Percentiles rank a stretch among this genome's conserved stretches.
These are phyloP conservation scores for Fusarium sp. DNA, from an alignment of 2,329 filamentous ascomycete species.

Conservation along the genomic window DNA sequence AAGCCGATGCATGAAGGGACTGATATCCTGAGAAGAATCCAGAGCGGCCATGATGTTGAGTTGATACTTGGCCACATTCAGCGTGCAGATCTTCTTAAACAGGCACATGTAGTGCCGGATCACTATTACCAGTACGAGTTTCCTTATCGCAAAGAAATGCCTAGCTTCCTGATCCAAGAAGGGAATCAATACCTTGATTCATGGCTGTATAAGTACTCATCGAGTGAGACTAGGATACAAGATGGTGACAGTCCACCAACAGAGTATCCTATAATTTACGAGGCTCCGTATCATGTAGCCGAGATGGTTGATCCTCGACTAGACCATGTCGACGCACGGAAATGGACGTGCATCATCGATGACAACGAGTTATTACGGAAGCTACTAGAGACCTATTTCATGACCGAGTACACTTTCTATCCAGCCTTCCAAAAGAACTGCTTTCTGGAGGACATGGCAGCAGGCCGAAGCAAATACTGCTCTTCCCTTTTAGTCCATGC, in stretches of 20 bases:
- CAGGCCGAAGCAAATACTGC: not conserved
- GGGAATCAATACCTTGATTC: not conserved
- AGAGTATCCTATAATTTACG: not conserved
- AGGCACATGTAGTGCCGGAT: not conserved
- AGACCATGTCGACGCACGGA: rapidly evolving
- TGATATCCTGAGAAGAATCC: not conserved
- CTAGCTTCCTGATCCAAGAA: not conserved
- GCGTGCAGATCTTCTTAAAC: not conserved
- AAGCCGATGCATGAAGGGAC: not conserved
- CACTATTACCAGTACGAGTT: not conserved
- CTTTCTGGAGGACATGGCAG: not conserved
- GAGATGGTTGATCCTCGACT: not conserved
- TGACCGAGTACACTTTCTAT: not conserved
- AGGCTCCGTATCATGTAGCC: not conserved
- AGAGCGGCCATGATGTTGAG: not conserved
- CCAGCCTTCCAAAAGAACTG: conserved; percentile 3
- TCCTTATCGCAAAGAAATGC: not conserved
- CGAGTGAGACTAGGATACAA: not conserved
- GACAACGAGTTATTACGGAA: not conserved
- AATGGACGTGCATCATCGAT: not conserved
- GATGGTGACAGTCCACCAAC: not conserved
- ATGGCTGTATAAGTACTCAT: not conserved
- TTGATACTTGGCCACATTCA: not conserved
- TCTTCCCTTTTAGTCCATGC: conserved; percentile 1
- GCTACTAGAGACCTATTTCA: not conserved